Conservation (phyloP, 2,329 filamentous ascomycete species). For the Pyrenophora teres region DNA sequence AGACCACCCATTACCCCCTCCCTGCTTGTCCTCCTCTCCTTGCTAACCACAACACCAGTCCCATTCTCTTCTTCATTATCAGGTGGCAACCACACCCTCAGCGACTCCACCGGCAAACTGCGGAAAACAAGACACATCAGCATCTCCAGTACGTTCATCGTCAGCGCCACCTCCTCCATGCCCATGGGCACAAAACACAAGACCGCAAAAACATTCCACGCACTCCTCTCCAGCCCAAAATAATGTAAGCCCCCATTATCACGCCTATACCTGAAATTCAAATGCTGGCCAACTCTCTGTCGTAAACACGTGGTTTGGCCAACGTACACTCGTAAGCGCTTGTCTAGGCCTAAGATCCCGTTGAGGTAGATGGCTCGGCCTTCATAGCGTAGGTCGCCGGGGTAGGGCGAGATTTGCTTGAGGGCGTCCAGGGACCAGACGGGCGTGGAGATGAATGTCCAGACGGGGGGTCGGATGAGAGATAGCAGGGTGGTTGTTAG, state of each 20-base stretch:
- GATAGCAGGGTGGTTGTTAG: slow-evolving; percentile 27
- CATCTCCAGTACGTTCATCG: slow-evolving; percentile 45
- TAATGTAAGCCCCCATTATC: slow-evolving; percentile 44
- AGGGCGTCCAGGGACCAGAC: slow-evolving; percentile 30
- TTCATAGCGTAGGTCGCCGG: slow-evolving; percentile 30
- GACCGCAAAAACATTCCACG: slow-evolving; percentile 36
- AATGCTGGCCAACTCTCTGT: slow-evolving; percentile 35
- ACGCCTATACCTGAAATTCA: slow-evolving; percentile 42
- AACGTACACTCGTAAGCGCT: slow-evolving; percentile 34
- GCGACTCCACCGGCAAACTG: slow-evolving; percentile 21
- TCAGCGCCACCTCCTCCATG: slow-evolving; percentile 32
- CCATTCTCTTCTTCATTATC: background rate
- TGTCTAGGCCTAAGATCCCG: slow-evolving; percentile 32
- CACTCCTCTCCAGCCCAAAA: slow-evolving; percentile 37
- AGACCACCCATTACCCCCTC: slow-evolving; percentile 29
- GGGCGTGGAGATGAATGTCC: slow-evolving; percentile 22
- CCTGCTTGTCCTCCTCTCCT: slow-evolving; percentile 10
- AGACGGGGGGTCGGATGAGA: slow-evolving; percentile 29
- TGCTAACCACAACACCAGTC: background rate
- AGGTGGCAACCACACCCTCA: slow-evolving; percentile 31
- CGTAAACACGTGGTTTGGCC: slow-evolving; percentile 39
- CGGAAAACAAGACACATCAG: slow-evolving; percentile 44
- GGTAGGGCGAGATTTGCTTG: slow-evolving; percentile 19
- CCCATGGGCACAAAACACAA: slow-evolving; percentile 29
- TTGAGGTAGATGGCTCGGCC: slow-evolving; percentile 34